Evolutionary conservation across 495 filamentous ascomycete genomes (phyloP).

Genomic region (Lophium mytilinum): DNA sequence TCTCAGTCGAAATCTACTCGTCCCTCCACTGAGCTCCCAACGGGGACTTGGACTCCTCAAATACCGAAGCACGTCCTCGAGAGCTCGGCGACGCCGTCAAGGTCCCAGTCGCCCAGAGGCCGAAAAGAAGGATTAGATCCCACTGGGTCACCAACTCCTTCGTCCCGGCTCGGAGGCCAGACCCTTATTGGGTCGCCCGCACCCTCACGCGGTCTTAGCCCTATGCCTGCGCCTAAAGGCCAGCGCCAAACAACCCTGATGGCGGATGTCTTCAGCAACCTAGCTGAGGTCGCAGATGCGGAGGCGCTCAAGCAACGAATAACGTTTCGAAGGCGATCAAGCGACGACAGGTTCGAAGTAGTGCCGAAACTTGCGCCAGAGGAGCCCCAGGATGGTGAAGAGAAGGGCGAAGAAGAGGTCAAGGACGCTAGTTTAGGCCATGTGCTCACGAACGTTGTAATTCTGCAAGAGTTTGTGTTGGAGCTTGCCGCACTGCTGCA

Average conservation of each 20-base stretch:
- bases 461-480: constrained; percentile 77
- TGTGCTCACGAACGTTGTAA: constrained; percentile 70
- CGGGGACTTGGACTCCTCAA: constrained; percentile 19
- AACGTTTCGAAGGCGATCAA: constrained; percentile 5
- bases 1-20: constrained; percentile 4
- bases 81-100: constrained; percentile 7
- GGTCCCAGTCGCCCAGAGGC: constrained; percentile 19
- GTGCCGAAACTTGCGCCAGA: constrained; percentile 14
- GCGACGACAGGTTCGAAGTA: constrained; percentile 10
- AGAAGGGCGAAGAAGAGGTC: constrained; percentile 10
- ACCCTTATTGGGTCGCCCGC: constrained; percentile 7
- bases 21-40: constrained; percentile 14
- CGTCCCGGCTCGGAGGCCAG: constrained; percentile 9
- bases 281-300: constrained; percentile 7
- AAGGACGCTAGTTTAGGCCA: constrained; percentile 66
- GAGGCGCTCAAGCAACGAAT: constrained; percentile 16
- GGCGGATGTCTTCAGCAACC: constrained; percentile 14
- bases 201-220: constrained; percentile 8
- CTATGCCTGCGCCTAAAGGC: constrained; percentile 11
- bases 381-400: background rate
- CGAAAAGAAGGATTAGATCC: constrained; percentile 18
- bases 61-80: constrained; percentile 18
- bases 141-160: constrained; percentile 14
- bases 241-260: constrained; percentile 18
- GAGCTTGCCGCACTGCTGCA: constrained; percentile 84